Evolutionary conservation across 352 stramenopile species (phyloP).

Genomic region (Phytopythium kandeliae): DNA sequence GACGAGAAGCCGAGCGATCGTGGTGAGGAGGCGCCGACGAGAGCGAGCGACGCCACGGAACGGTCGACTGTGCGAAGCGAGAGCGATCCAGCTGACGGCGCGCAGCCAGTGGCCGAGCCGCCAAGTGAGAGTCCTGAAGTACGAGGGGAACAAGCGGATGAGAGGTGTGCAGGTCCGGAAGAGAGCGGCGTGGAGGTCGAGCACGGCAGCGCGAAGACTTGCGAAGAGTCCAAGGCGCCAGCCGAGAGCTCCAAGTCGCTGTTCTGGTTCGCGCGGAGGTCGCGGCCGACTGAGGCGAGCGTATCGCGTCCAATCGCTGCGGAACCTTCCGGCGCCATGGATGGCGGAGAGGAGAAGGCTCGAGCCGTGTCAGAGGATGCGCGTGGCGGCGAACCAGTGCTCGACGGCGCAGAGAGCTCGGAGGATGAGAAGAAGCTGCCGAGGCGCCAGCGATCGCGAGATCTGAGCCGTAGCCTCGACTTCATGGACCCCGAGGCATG

Average conservation of each 20-base stretch:
- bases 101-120: conserved; percentile 1
- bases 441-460: conserved; percentile 22
- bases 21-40: background rate
- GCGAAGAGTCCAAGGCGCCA: conserved; percentile 2
- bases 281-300: conserved; percentile 1
- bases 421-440: conserved; percentile 23
- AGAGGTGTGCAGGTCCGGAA: background rate
- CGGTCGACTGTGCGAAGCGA: conserved; percentile 1
- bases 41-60: background rate
- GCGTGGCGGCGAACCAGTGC: background rate
- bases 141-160: background rate
- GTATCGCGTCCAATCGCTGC: background rate
- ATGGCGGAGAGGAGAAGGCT: conserved; percentile 7
- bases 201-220: background rate
- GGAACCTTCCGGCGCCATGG: background rate
- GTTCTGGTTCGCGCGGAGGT: conserved; percentile 29
- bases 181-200: background rate
- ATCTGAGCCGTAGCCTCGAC: conserved; percentile 67
- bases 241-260: conserved; percentile 16
- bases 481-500: conserved; percentile 65
- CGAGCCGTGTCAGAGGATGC: background rate
- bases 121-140: background rate
- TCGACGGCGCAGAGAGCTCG: conserved; percentile 13
- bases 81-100: background rate
- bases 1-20: background rate